These are phyloP conservation scores for Agrocybe praecox DNA, from an alignment of 768 basidiomycete species.

Conservation along the genomic window DNA sequence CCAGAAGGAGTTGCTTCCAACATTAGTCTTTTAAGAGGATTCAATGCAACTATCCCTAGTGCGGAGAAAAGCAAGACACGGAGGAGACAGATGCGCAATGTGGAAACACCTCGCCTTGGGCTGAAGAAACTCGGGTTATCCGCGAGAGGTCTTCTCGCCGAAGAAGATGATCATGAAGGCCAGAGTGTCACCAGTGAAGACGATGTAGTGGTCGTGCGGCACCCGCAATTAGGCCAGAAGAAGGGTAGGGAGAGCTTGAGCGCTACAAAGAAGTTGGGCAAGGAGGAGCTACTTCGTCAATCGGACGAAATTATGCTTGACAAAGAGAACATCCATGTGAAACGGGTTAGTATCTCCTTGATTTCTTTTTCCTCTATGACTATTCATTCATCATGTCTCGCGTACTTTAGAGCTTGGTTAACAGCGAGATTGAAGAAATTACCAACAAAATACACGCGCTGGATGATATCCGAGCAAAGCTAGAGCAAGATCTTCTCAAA, in stretches of 20 bases:
- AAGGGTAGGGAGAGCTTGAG: conserved; percentile 69
- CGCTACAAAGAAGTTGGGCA: conserved; percentile 70
- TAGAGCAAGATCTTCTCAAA: conserved; percentile 83
- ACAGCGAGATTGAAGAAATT: conserved; percentile 87
- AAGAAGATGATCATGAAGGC: conserved; percentile 55
- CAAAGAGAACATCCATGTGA: conserved; percentile 91
- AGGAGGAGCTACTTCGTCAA: conserved; percentile 85
- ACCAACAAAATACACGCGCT: conserved; percentile 87
- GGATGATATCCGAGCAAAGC: conserved; percentile 74
- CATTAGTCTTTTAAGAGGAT: conserved; percentile 86
- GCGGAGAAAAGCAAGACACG: conserved; percentile 78
- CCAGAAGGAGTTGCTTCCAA: conserved; percentile 68
- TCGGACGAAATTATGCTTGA: conserved; percentile 85
- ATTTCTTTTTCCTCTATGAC: conserved; percentile 1
- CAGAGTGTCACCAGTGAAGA: conserved; percentile 76
- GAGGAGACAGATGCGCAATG: conserved; percentile 77
- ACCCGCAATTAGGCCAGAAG: conserved; percentile 43
- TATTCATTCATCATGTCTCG: conserved; percentile 6
- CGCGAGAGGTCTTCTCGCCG: conserved; percentile 73
- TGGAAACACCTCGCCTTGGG: conserved; percentile 75
- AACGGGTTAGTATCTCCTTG: conserved; percentile 60
- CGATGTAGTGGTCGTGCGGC: conserved; percentile 66
- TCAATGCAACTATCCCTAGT: conserved; percentile 93
- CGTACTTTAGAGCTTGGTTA: conserved; percentile 69
- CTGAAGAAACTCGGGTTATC: conserved; percentile 79